Base-by-base conservation (phyloP, 2,329 filamentous ascomycete genomes). In the Neopestalotiopsis sp. region DNA sequence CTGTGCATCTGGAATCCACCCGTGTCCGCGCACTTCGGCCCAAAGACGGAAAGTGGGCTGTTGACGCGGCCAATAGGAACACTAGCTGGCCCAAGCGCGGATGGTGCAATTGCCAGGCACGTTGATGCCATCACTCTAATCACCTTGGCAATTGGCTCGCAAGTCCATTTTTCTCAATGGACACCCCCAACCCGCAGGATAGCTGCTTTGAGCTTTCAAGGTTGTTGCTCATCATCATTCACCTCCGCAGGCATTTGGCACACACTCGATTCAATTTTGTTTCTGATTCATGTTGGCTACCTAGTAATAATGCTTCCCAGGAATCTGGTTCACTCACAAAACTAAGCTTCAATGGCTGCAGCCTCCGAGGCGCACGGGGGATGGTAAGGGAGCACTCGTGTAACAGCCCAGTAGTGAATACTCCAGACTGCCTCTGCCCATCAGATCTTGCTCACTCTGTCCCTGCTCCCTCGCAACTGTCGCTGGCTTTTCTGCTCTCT, bases 101-200 rank as follows among this genome's bases (percentile, higher is more conserved):
- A 66, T 66, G 65, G 65, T 66, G 65, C 65, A 66, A 66, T 66
- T 45, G 42, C 63, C n/a, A 56, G 63, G 63, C 45, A 38, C n/a
- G 40, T 57, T 66, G 63, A 66, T 66, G 63, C 63, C 42, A 66
- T 66, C 63, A 64, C 14, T 64, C 61, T 64, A 64, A 64, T 34
- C 34, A 20, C n/a, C 40, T 49, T 64, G 38, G 61, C 61, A 34
- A 64, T 64, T 64, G 61, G 61, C 40, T 32, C 17, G 17, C 20
- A 12, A 49, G 20, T 20, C 34, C 34, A 49, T 64, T 64, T 42
- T 38, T 64, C 40, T 17, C 38, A 14, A 10, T 13, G 20, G 59
- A 32, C 14, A 13, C 28, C 32, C 59, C 32, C 17, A 20, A 12
- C 20, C 32, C 24, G 32, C n/a, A 13, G 17, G 17, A 20, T 20